Conservation (phyloP, 768 basidiomycete genomes). For the Naganishia antarctica region DNA sequence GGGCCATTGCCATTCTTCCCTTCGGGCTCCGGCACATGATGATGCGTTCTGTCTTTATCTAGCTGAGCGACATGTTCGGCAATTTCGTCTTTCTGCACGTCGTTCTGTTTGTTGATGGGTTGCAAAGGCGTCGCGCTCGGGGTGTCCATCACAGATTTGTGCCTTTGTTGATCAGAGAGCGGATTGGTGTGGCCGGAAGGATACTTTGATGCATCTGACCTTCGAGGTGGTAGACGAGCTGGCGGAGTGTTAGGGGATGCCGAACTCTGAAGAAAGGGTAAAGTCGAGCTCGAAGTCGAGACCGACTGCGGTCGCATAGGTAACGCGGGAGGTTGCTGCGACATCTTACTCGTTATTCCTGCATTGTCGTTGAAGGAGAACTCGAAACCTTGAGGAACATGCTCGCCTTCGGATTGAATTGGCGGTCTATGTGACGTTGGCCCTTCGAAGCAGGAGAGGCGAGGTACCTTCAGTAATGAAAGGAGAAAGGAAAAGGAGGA, state of each 20-base stretch:
- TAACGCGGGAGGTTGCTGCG: not conserved
- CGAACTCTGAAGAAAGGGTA: not conserved
- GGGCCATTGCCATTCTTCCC: not conserved
- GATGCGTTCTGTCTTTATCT: not conserved
- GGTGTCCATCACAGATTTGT: no score
- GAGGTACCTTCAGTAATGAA: no score
- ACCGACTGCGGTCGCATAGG: constrained; percentile 2
- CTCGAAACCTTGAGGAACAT: no score
- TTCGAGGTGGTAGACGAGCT: constrained; percentile 2
- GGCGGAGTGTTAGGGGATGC: not conserved
- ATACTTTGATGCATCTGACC: not conserved
- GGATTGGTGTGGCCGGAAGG: no score
- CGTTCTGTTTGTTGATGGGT: not conserved
- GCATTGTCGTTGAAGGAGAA: no score
- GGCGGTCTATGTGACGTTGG: no score
- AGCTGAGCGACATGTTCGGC: not conserved
- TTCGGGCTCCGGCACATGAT: not conserved
- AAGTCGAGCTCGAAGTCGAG: not conserved
- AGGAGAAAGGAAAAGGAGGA: no score
- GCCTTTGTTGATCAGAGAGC: no score
- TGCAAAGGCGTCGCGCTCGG: not conserved
- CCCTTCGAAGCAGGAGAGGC: no score
- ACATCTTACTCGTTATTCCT: not conserved
- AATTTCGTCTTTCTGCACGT: not conserved
- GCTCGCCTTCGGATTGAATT: no score